Evolutionary conservation across 83 land plant genomes (phyloP), one percentile per base, ranked within the genome.

Genomic region (Larix sibirica): DNA sequence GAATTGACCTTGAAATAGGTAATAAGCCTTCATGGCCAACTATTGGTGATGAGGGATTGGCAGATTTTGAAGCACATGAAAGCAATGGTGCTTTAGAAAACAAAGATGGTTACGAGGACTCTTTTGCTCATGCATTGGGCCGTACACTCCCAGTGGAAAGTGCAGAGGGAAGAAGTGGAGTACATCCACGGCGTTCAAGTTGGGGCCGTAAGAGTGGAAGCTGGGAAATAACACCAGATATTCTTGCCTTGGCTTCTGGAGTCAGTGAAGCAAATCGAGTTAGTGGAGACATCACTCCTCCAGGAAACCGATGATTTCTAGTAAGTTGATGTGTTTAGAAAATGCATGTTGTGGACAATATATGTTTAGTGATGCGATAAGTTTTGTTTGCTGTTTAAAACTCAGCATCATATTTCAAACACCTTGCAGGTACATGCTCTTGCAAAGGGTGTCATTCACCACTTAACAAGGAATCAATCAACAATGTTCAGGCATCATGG

Each of bases 191-290:
- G 86, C 90, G 98, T 23, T 96, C 99, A 4, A 93, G 97, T 50
- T 94, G 97, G 98, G 97, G 97, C 44, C 89, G 98, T 50, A 92
- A 92, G 84, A 96, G 99, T 86, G 99, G 98, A n/a, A 96, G 88
- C 85, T 96, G 98, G 99, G 97, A 93, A 71, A 92, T 92, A 82
- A 91, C 96, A n/a, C 96, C 98, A 10, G 97, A 96, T 70, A 90
- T 94, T 79, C 73, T 92, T 80, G 95, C 94, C 61, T 83, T 92
- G 86, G 88, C 95, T 42, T 78, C 94, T 40, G 91, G 91, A 67
- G 86, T 69, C 2, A 88, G 85, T 14, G 94, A 89, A 62, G 58
- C 87, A n/a, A 85, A 83, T 58, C 83, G 81, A 56, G 67, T 64
- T 10, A 79, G 62, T 44, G 82, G 86, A 38, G 84, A 86, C 21